Percentiles rank a stretch among this genome's conserved stretches.
phyloP scores from a whole-genome alignment of 2,329 filamentous ascomycete species.

The Trichoderma koningii region DNA sequence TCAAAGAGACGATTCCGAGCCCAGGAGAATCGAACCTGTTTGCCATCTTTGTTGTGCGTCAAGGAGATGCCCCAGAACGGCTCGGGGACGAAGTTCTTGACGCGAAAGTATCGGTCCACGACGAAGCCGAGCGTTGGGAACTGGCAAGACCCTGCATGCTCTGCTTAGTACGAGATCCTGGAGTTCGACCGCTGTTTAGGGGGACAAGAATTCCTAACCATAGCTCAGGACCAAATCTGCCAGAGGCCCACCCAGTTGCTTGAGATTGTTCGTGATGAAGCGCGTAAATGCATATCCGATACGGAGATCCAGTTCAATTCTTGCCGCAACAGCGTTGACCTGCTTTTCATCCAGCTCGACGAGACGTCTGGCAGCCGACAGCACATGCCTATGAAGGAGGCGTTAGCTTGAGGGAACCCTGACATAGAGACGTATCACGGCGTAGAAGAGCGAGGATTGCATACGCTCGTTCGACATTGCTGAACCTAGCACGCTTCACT shows the following conservation, averaged over 20 bases:
- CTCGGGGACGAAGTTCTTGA: slow-evolving; percentile 91
- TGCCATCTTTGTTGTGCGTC: slow-evolving; percentile 72
- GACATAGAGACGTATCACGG: no score
- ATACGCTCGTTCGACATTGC: slow-evolving; percentile 89
- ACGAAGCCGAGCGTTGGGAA: slow-evolving; percentile 97
- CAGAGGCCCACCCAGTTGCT: slow-evolving; percentile 67
- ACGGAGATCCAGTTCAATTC: slow-evolving; percentile 89
- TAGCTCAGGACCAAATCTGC: slow-evolving; percentile 74
- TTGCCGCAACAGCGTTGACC: slow-evolving; percentile 81
- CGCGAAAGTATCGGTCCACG: slow-evolving; percentile 91
- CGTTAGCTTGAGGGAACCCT: not conserved
- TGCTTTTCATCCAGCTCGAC: slow-evolving; percentile 80
- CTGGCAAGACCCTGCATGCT: slow-evolving; percentile 74
- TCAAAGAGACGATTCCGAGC: slow-evolving; percentile 82
- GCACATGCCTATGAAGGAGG: slow-evolving; percentile 67
- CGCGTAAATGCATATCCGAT: slow-evolving; percentile 93
- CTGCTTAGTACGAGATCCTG: slow-evolving; percentile 10
- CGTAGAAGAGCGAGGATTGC: slow-evolving; percentile 35
- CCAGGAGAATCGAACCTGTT: slow-evolving; percentile 85
- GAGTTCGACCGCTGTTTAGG: not conserved
- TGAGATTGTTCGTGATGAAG: slow-evolving; percentile 78
- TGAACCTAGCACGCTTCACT: slow-evolving; percentile 86
- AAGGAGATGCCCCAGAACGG: slow-evolving; percentile 91
- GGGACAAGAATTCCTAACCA: slow-evolving; percentile 50
- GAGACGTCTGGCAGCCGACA: slow-evolving; percentile 77